Evolutionary conservation across 208 protist genomes (phyloP).

Genomic region (Novymonas esmeraldas): DNA sequence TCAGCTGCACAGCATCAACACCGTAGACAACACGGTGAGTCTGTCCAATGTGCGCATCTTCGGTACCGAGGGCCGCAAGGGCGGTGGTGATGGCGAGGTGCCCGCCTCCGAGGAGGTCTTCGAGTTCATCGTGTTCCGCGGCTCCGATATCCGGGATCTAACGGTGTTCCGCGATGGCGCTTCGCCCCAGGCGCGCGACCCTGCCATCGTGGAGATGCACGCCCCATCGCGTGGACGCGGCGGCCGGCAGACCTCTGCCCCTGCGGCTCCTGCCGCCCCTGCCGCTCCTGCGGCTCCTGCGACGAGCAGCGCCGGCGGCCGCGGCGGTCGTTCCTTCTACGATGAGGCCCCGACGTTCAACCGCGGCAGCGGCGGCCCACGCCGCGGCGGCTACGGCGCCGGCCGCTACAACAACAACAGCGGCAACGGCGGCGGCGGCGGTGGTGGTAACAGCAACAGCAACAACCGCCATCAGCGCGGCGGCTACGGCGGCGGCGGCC

Average conservation of each 20-base stretch:
- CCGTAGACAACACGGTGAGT: conserved; percentile 81
- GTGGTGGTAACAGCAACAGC: conserved; percentile 31
- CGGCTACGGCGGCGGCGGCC: conserved; percentile 35
- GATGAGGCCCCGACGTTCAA: conserved; percentile 24
- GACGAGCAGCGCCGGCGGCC: conserved; percentile 19
- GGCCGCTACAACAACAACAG: conserved; percentile 31
- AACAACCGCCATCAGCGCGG: conserved; percentile 36
- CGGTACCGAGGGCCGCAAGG: conserved; percentile 85
- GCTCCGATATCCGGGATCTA: conserved; percentile 86
- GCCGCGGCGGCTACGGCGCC: conserved; percentile 37
- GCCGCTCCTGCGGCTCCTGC: conserved; percentile 15
- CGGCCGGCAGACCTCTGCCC: conserved; percentile 17
- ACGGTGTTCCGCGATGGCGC: conserved; percentile 68
- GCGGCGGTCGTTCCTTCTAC: conserved; percentile 34
- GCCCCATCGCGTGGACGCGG: conserved; percentile 41
- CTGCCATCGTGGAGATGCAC: conserved; percentile 71
- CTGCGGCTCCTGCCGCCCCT: conserved; percentile 1
- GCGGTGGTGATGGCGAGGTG: conserved; percentile 51
- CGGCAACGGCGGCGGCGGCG: conserved; percentile 31
- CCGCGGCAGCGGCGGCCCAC: conserved; percentile 30
- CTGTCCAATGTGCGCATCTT: conserved; percentile 88
- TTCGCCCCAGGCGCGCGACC: conserved; percentile 54
- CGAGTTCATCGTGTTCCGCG: conserved; percentile 91
- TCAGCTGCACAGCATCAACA: conserved; percentile 73
- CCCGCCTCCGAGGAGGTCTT: conserved; percentile 72